Base-by-base conservation (phyloP, 73 alveolate genomes). In the Tetrahymena elliotti region DNA sequence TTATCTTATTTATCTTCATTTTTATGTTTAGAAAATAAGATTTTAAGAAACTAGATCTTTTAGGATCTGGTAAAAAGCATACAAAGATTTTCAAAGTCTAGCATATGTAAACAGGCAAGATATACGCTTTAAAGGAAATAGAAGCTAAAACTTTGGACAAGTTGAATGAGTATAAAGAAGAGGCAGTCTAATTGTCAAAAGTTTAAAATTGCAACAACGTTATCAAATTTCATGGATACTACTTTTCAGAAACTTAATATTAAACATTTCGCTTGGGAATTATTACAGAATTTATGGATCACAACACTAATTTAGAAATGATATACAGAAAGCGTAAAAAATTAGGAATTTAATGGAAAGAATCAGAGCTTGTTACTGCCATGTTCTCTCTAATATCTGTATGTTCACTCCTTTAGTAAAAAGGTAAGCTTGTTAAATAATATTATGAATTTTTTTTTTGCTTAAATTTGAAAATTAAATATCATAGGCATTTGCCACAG, bases 111-210 rank as follows among this genome's bases (percentile, higher is more conserved):
- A 95, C 99, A 93, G 98, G 99, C 13, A 98, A 98, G 94, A 93
- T 96, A 53, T 98, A 97, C 92, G 99, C 99, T 20, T 96, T 98
- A 92, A 98, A 98, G 95, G 99, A 98, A 97, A 98, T 98, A 35
- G 99, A 98, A 95, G 99, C 99, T 15, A 98, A 97, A 83, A 97
- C 98, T 52, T 95, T 98, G 37, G 99, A 98, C 84, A 98, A 98
- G 95, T 96, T 98, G 38, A 98, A 98, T 96, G 99, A 98, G 96
- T 98, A 98, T 94, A 98, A 98, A 96, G 99, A 98, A 97, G 99
- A 98, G 94, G 99, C 99, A 37, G 99, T 98, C 93, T 98, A 98
- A 97, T 93, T 98, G 33, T 97, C 97, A 93, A 98, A 98, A 95
- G 99, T 98, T 33, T 97, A 98, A 96, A 97, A 98, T 93, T 99